Base-by-base conservation (phyloP, 2,329 filamentous ascomycete genomes). In the Huntiella bhutanensis region DNA sequence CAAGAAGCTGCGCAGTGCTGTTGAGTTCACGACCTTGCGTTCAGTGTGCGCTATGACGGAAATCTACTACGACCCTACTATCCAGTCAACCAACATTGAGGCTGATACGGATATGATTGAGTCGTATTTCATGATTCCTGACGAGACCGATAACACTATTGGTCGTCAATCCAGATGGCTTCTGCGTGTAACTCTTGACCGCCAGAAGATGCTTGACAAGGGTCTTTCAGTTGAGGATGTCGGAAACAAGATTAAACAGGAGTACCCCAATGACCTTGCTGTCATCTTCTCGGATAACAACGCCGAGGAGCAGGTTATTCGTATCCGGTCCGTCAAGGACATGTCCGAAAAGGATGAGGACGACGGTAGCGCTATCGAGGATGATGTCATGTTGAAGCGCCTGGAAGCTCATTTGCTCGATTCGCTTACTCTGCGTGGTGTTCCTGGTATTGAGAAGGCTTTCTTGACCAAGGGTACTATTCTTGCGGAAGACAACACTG, bases 231-330 rank as follows among this genome's bases (percentile, higher is more conserved):
- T 98, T 49, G 81, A 91, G 51, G 86, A 98, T 56, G 88, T 98
- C 51, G 88, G 88, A 32, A 68, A 73, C 51, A 82, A 78, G 57
- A 91, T 98, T 64, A 94, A 92, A 67, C 77, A 87, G 53, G 80
- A 86, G 45, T 98, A 93, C 58, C 72, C 77, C 15, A 77, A 72
- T 51, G 86, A 94, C 61, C 67, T 96, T 55, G 85, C 85, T 11
- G 79, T 98, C 53, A 87, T 98, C 51, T 94, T 93, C 69, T 94
- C 86, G 63, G 91, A 98, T 62, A 91, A 95, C 68, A 98, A 98
- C 61, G 87, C 88, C 7, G 87, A 95, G 53, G 79, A 92, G 59
- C 86, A 92, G 60, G 81, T 96, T 40, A 85, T 98, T 55, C 91
- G 91, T 60, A 81, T 95, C 53, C 82, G 91, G 53, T 81, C 87